Evolutionary conservation across 257 asterid species (phyloP), one percentile per base, ranked within the genome.

Genomic region (Rauvolfia tetraphylla): DNA sequence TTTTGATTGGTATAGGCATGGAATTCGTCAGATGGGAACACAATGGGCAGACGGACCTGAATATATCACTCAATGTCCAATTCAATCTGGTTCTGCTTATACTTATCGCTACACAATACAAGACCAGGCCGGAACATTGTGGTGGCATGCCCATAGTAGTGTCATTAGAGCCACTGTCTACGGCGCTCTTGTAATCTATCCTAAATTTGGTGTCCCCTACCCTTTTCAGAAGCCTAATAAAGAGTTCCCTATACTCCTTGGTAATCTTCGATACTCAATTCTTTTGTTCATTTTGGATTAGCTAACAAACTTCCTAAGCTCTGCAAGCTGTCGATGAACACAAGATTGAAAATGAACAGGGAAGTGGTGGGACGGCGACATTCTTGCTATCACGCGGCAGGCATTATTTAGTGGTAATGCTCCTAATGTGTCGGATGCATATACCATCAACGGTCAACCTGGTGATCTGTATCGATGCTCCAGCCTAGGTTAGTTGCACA

Each of bases 11-110:
- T 65, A 9, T 17, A 90, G 96, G 94, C 96, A 90, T 61, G 96
- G 96, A 36, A 17, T 90, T 49, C 90, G 87, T 7, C 96, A 89
- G 79, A 85, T 84, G 89, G 79, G 96, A 72, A 89, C 93, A 0
- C 96, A 89, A 20, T 90, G 96, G 96, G 96, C 96, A 0, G 96
- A 90, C 62, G 93, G 96, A 7, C 96, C 96, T 0, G 93, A 87
- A 69, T 90, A 85, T 31, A 86, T 90, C 0, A 90, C 96, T 13
- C 93, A 89, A 25, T 90, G 96, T 74, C 93, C 96, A 41, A 90
- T 90, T 54, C 85, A 42, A 73, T 92, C 96, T 0, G 96, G 91
- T 33, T 87, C 75, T 23, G 66, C 87, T 61, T 90, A 90, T 76
- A 89, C 92, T 0, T 90, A 89, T 76, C 86, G 91, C 25, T 90